Base-by-base conservation (phyloP, 1,284 basidiomycete genomes). In the Rhodotorula mucilaginosa region DNA sequence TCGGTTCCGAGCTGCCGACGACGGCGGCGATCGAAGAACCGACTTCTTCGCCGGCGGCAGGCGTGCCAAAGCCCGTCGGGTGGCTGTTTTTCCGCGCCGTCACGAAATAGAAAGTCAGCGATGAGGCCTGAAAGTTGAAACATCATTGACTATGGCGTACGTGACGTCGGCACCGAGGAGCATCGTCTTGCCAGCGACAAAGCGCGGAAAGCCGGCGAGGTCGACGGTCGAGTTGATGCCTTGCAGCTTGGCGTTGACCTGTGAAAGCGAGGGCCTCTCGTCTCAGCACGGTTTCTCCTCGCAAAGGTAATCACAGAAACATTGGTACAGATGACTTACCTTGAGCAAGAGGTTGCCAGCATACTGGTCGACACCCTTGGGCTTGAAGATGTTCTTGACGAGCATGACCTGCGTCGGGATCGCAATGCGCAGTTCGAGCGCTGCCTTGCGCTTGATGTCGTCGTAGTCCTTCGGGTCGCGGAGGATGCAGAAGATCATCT, bases 1-100 rank as follows among this genome's bases (percentile, higher is more conserved):
- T 12, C 0, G 44, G 56, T 18, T 44, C 74, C 70, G 60, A 56
- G 6, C 81, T 80, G 5, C 81, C 81, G 7, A 84, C 82, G 16
- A 83, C 80, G 21, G 82, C 83, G 4, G 84, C 83, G 64, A 84
- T 83, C 2, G 83, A 83, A 0, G 83, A 82, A 23, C 78, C 78
- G 58, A 82, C 75, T 5, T 77, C 74, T 16, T 79, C 80, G 16
- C 68, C 79, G 10, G 77, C 77, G 31, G 77, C 74, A 61, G 74
- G 76, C 64, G 80, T 77, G 21, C 79, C 67, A 73, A 21, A 16
- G 31, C 67, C 64, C 3, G 67, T 72, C 13, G 80, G 79, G 78
- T 80, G 71, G 10, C 64, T 65, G 64, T 44, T 44, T 44, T 13
- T 5, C 34, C 39, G 34, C 34, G 39, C 39, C 39, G 10, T 21